These are phyloP conservation scores for Globisporangium paddicum DNA, from an alignment of 352 stramenopile genomes.

Conservation along the genomic window DNA sequence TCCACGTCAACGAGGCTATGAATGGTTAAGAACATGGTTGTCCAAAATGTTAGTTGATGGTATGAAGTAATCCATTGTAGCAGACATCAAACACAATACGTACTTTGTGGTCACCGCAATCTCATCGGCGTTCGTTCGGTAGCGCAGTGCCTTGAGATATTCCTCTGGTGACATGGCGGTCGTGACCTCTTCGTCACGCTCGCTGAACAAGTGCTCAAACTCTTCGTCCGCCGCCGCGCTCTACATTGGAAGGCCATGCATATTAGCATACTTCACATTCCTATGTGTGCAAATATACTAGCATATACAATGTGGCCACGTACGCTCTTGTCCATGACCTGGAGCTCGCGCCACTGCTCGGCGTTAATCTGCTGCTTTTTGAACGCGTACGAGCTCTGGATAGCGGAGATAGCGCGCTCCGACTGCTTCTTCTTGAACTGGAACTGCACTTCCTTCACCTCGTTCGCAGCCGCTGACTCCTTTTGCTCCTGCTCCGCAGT, in stretches of 20 bases:
- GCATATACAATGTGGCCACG: constrained; percentile 2
- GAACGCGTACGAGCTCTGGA: constrained; percentile 83
- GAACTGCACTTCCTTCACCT: constrained; percentile 82
- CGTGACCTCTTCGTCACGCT: constrained; percentile 69
- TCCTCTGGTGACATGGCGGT: constrained; percentile 61
- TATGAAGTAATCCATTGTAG: background rate
- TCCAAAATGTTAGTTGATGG: background rate
- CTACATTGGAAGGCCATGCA: background rate
- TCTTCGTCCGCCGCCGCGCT: constrained; percentile 44
- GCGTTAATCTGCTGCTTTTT: constrained; percentile 80
- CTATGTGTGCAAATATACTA: background rate
- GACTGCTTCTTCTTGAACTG: constrained; percentile 88
- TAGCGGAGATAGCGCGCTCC: constrained; percentile 65
- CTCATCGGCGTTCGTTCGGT: constrained; percentile 39
- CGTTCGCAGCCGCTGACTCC: constrained; percentile 34
- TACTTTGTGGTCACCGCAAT: constrained; percentile 16
- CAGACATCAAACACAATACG: constrained; percentile 5
- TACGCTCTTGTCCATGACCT: constrained; percentile 68
- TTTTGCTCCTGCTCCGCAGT: constrained; percentile 37
- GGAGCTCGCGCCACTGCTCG: constrained; percentile 72
- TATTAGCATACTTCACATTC: background rate
- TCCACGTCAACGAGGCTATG: constrained; percentile 24
- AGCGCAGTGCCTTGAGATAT: constrained; percentile 76
- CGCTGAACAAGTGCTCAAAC: constrained; percentile 83
- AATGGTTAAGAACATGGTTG: constrained; percentile 5